Evolutionary conservation across 768 basidiomycete genomes (phyloP), one percentile per base, ranked within the genome.

Genomic region (Lentinula edodes): DNA sequence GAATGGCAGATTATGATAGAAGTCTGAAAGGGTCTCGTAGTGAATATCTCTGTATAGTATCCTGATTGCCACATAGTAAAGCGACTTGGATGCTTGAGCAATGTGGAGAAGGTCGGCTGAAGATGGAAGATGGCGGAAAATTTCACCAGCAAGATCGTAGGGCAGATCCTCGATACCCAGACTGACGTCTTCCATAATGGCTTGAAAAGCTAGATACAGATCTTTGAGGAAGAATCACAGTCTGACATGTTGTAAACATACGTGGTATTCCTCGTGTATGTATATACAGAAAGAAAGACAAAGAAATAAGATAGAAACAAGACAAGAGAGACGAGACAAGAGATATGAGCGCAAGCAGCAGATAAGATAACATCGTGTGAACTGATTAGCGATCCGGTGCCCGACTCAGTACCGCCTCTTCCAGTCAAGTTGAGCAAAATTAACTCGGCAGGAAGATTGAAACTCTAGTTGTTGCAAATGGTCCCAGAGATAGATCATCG

Each of bases 101-200:
- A 59, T 20, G n/a, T 59, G 58, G 28, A 48, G 38, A 18, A 59
- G 58, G 48, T 59, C 58, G 32, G 58, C 38, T 8, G 58, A 15
- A 42, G 32, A 59, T n/a, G 23, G 16, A 16, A 59, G 58, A 20
- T 59, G 58, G 16, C 38, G 16, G 42, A 59, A 59, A 18, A 59
- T 46, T 59, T 59, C 58, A 39, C 43, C 48, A 36, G 45, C 43
- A 18, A 59, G 15, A 34, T 59, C 58, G 32, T n/a, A 20, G 13
- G 58, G 58, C 9, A 59, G 28, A 43, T 56, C 55, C 28, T 56
- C 41, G 39, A 56, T n/a, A 15, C 28, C 43, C 12, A 7, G 6
- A 23, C 28, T 2, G 2, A 20, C 20, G 20, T 20, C 10, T 12
- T 13, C 32, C 50, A 28, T 13, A 3, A 28, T 28, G 28, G 28